Percentiles rank a stretch among this genome's conserved stretches.
phyloP scores from a whole-genome alignment of 306 rosid species.

The Prunus padus region DNA sequence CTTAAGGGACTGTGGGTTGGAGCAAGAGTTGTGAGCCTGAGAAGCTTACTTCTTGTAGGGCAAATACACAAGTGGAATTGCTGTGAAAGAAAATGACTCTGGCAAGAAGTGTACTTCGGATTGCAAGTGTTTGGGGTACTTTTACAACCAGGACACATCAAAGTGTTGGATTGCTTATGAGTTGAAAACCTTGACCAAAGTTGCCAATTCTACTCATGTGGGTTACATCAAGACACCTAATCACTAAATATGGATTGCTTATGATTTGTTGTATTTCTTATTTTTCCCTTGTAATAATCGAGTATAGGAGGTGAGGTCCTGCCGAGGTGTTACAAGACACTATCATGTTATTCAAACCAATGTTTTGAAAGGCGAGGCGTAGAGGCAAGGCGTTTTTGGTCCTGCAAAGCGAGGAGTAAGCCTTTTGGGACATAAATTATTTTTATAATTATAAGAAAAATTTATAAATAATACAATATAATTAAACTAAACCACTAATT shows the following conservation, averaged over 20 bases:
- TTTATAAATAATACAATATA: no score
- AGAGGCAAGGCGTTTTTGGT: no score
- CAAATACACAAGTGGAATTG: conserved; percentile 39
- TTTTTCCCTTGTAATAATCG: no score
- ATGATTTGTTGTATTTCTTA: no score
- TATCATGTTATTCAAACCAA: no score
- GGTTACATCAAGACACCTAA: conserved; percentile 57
- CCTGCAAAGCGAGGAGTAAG: no score
- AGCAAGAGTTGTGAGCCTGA: conserved; percentile 45
- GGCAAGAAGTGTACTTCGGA: conserved; percentile 48
- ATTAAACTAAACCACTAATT: no score
- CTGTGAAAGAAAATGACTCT: conserved; percentile 37
- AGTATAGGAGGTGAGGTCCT: no score
- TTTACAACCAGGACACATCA: conserved; percentile 45
- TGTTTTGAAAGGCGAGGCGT: no score
- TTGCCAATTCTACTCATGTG: conserved; percentile 45
- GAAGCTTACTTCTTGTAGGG: conserved; percentile 37
- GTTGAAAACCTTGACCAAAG: conserved; percentile 52
- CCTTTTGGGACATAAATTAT: no score
- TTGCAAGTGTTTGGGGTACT: conserved; percentile 59
- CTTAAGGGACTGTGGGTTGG: conserved; percentile 59
- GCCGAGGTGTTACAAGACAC: no score
- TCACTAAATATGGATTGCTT: conserved; percentile 10
- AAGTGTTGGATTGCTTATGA: conserved; percentile 66
- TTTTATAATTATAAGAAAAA: no score